A percentile compares a stretch with the other conserved stretches of the same genome.
Conservation (phyloP, 2,329 filamentous ascomycete species). For the Ophiostoma australiae region DNA sequence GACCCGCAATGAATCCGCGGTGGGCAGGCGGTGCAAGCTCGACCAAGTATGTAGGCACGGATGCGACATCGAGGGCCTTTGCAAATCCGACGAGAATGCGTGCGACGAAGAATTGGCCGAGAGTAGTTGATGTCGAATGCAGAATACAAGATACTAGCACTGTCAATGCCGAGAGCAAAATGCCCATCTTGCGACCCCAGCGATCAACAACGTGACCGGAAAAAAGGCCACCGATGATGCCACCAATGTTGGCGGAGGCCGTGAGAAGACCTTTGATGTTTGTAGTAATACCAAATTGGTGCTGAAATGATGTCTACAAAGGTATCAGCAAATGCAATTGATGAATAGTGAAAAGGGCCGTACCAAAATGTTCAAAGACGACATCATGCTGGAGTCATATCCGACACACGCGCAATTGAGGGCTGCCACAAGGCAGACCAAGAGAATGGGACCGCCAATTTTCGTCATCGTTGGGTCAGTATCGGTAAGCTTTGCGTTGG, state of each 20-base stretch:
- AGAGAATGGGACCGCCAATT: neutral
- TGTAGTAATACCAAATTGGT: neutral
- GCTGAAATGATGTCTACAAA: neutral
- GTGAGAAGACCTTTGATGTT: neutral
- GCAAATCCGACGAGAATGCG: neutral
- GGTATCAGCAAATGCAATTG: neutral
- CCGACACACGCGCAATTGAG: neutral
- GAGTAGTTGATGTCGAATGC: neutral
- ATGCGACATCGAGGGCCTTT: slow-evolving; percentile 1
- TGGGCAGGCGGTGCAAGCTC: neutral
- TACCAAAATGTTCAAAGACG: slow-evolving; percentile 4
- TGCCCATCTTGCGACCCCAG: neutral
- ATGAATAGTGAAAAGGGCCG: neutral
- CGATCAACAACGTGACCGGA: neutral
- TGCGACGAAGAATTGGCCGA: neutral
- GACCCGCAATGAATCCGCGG: neutral
- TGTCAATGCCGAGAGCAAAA: neutral
- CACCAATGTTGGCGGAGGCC: slow-evolving; percentile 1
- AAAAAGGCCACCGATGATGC: neutral
- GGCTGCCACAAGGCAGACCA: slow-evolving; percentile 2
- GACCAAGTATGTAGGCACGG: neutral
- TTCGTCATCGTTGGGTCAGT: neutral
- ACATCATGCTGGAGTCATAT: slow-evolving; percentile 1
- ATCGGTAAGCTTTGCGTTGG: neutral
- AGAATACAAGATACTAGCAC: neutral